These are phyloP conservation scores for Carpinus fangiana DNA, from an alignment of 306 rosid species.

Conservation along the genomic window DNA sequence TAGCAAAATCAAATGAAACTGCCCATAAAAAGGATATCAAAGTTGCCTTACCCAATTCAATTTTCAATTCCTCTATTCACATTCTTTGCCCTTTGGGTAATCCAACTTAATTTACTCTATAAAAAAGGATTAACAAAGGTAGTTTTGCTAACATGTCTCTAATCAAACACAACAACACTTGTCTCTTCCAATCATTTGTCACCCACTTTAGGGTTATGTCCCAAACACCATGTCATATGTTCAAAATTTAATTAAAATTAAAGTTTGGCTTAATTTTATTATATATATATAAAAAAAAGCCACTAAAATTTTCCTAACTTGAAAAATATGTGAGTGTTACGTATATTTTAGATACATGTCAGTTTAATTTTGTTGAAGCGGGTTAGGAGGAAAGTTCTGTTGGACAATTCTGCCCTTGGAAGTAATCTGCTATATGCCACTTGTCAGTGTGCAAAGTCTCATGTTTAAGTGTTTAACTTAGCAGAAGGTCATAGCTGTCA, in stretches of 20 bases:
- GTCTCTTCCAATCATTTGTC: slow-evolving; percentile 30
- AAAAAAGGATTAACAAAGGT: neutral
- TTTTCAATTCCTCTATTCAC: neutral
- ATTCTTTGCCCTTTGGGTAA: neutral
- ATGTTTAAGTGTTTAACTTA: neutral
- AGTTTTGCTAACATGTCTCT: neutral
- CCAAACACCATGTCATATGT: neutral
- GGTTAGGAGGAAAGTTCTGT: neutral
- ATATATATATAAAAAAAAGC: too few relatives aligned
- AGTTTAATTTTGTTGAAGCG: too few relatives aligned
- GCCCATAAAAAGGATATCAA: neutral
- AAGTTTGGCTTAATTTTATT: too few relatives aligned
- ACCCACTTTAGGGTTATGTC: neutral
- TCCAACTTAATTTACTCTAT: neutral
- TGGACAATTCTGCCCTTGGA: slow-evolving; percentile 10
- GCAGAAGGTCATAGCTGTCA: slow-evolving; percentile 21
- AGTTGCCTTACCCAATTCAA: neutral
- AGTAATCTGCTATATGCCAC: neutral
- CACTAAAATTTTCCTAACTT: too few relatives aligned
- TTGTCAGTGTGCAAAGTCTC: neutral
- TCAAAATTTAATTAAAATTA: too few relatives aligned
- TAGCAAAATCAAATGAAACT: neutral
- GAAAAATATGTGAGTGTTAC: too few relatives aligned
- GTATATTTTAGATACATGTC: too few relatives aligned
- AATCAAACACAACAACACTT: neutral